Evolutionary conservation across 169 alveolate genomes (phyloP).

Genomic region (Cystoisospora suis): DNA sequence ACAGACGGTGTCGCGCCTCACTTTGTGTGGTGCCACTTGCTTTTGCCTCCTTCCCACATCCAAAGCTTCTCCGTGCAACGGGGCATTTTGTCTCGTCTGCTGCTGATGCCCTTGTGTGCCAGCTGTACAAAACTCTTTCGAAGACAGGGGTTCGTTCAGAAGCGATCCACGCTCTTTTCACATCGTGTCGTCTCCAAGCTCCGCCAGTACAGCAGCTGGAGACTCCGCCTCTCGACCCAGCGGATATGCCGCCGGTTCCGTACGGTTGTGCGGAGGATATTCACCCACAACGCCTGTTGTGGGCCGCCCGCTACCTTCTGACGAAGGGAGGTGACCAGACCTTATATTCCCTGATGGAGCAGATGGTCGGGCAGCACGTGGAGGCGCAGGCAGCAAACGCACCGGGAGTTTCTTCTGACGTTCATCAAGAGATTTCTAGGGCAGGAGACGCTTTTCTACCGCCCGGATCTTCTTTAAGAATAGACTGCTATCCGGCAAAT

Average conservation of each 20-base stretch:
- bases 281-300: not conserved
- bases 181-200: slow-evolving; percentile 1
- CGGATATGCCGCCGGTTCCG: no score
- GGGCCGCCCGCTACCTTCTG: slow-evolving; percentile 14
- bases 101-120: not conserved
- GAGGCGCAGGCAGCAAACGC: no score
- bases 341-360: no score
- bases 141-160: not conserved
- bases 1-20: not conserved
- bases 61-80: not conserved
- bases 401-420: no score
- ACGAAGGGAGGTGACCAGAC: not conserved
- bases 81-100: not conserved
- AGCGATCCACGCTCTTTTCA: slow-evolving; percentile 13
- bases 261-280: not conserved
- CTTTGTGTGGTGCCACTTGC: not conserved
- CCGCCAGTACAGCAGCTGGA: no score
- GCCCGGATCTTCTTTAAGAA: no score
- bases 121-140: slow-evolving; percentile 4
- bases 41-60: not conserved
- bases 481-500: no score
- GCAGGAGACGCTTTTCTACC: no score
- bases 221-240: no score
- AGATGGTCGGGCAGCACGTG: no score
- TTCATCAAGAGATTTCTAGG: no score